Conservation (phyloP, 2,329 filamentous ascomycete species). For the Colletotrichum sp. region DNA sequence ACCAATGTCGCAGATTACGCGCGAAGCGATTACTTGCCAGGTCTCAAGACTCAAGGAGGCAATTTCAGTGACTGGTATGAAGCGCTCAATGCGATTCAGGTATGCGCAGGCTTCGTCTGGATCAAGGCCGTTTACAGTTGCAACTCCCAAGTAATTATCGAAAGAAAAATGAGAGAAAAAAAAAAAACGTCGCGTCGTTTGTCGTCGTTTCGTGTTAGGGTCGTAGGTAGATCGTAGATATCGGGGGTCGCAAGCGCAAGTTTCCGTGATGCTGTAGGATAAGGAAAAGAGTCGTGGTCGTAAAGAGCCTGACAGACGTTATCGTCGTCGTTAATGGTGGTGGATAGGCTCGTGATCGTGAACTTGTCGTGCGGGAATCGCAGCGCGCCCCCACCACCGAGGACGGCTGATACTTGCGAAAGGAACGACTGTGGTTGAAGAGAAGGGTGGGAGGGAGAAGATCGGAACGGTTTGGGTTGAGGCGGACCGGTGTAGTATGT, state of each 20-base stretch:
- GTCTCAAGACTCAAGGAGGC: not conserved
- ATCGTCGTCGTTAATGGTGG: slow-evolving; percentile 2
- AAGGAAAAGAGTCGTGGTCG: slow-evolving; percentile 10
- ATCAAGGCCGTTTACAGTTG: not conserved
- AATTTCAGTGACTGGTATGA: not conserved
- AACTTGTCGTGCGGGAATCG: slow-evolving; percentile 9
- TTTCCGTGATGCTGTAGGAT: not conserved
- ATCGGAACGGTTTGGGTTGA: slow-evolving; percentile 15
- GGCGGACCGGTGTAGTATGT: slow-evolving; percentile 23
- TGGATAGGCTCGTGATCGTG: slow-evolving; percentile 8
- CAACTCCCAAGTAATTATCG: not conserved
- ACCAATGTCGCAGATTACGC: not conserved
- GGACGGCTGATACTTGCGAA: slow-evolving; percentile 21
- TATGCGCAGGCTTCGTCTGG: slow-evolving; percentile 7
- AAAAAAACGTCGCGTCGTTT: not conserved
- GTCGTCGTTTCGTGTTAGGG: slow-evolving; percentile 8
- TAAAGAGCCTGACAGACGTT: not conserved
- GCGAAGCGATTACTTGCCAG: not conserved
- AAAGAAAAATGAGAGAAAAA: not conserved
- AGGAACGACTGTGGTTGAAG: slow-evolving; percentile 21
- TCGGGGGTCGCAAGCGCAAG: slow-evolving; percentile 1
- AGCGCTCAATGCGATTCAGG: not conserved
- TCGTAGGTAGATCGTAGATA: slow-evolving; percentile 6
- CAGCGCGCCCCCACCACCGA: slow-evolving; percentile 22
- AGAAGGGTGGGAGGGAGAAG: slow-evolving; percentile 16